Evolutionary conservation across 2,329 filamentous ascomycete genomes (phyloP), one percentile per base, ranked within the genome.

Genomic region (Aspergillus candidus): DNA sequence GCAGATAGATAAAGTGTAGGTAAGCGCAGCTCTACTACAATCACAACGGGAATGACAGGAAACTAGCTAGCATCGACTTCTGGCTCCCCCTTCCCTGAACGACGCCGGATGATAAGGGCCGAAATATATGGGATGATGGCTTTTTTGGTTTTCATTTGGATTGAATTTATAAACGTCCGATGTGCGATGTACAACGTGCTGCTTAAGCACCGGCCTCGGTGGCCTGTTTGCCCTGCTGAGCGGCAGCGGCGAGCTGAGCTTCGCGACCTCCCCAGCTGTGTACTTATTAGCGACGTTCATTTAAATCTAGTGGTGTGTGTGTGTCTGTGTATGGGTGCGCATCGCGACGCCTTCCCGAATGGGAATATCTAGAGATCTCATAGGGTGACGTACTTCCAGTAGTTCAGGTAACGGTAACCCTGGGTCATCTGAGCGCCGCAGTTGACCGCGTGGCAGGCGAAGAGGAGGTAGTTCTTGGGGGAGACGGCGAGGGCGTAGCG

Each of bases 371-470:
- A 18, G 8, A n/a, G n/a, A 12, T 18, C 10, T 3, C n/a, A 13
- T n/a, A 38, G 32, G 15, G n/a, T 11, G 35, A 69, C 68, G 45
- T 62, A 72, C 70, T 73, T 68, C 75, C 75, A 81, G 67, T 81
- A 80, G 56, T 76, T 74, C 50, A 80, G 49, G 59, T 79, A 84
- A 43, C 80, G 71, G 67, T 82, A 82, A 46, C 72, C 78, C 62
- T 84, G 80, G 29, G 74, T 76, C 35, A 71, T 53, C 65, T 84
- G 80, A 36, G 78, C 77, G 52, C 66, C 67, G 66, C 80, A 83
- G 69, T 84, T 84, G 67, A 82, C 74, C 48, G 78, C 68, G 66
- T 84, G 80, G 70, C 80, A 83, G 52, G 76, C 80, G 65, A 84
- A 83, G 44, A 84, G 77, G 52, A 84, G 78, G 70, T 82, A 83